Conservation (phyloP, 306 rosid genomes). For the Prunus mongolica region DNA sequence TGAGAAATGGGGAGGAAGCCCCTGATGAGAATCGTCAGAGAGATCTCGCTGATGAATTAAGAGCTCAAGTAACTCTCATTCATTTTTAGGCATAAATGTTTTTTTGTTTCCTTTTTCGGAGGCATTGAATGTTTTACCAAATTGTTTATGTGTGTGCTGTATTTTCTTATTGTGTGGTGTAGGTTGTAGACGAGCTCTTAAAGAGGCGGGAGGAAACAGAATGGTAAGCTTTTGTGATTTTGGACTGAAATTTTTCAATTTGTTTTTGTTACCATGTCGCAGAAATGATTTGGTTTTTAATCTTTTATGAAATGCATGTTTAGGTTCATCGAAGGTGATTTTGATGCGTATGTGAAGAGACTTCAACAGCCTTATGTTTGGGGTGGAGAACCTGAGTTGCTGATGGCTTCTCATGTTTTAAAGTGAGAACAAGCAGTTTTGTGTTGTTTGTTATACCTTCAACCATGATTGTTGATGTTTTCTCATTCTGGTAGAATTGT, state of each 20-base stretch:
- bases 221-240: slow-evolving; percentile 49
- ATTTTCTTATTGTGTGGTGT: slow-evolving; percentile 4
- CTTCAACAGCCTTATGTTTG: slow-evolving; percentile 71
- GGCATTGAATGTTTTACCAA: background rate
- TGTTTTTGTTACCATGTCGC: background rate
- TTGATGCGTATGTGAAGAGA: slow-evolving; percentile 67
- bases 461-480: background rate
- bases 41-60: slow-evolving; percentile 87
- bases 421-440: slow-evolving; percentile 46
- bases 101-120: no score
- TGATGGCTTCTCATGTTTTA: slow-evolving; percentile 93
- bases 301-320: background rate
- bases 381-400: slow-evolving; percentile 96
- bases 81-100: background rate
- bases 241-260: background rate
- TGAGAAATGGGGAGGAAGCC: slow-evolving; percentile 78
- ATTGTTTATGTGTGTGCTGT: background rate
- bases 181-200: slow-evolving; percentile 84
- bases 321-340: slow-evolving; percentile 93
- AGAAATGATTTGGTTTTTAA: background rate
- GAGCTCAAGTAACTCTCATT: slow-evolving; percentile 60
- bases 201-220: slow-evolving; percentile 86
- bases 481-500: background rate
- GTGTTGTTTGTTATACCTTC: background rate
- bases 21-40: slow-evolving; percentile 77